phyloP scores from a whole-genome alignment of 768 basidiomycete genomes.

The Mycena haematopus region DNA sequence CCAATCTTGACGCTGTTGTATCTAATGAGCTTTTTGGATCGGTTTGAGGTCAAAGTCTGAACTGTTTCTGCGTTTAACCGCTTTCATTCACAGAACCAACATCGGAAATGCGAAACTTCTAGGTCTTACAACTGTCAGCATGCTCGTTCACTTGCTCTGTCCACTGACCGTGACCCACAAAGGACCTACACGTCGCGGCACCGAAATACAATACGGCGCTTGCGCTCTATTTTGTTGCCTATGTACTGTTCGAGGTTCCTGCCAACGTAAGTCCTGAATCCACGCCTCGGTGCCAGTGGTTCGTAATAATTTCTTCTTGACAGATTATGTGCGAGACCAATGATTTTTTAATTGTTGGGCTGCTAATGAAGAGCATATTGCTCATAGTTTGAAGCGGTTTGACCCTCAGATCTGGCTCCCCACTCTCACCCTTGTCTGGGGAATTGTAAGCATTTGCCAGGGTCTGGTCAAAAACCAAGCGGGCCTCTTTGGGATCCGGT shows the following conservation, averaged over 20 bases:
- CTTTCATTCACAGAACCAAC: constrained; percentile 40
- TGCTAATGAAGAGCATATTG: constrained; percentile 3
- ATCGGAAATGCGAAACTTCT: constrained; percentile 47
- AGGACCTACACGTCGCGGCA: constrained; percentile 59
- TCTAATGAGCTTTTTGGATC: constrained; percentile 52
- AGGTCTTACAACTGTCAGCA: constrained; percentile 53
- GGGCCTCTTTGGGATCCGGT: constrained; percentile 60
- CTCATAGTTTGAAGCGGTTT: constrained; percentile 58
- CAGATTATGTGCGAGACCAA: constrained; percentile 48
- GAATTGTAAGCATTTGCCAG: constrained; percentile 58
- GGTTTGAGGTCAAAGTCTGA: constrained; percentile 34
- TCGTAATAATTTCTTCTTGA: background rate
- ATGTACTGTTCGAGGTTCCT: constrained; percentile 66
- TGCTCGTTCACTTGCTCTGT: background rate
- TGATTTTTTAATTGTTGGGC: background rate
- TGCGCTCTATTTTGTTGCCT: constrained; percentile 66
- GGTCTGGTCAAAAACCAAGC: constrained; percentile 61
- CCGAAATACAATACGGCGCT: constrained; percentile 62
- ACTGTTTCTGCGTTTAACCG: background rate
- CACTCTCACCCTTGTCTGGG: constrained; percentile 64
- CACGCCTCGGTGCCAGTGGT: background rate
- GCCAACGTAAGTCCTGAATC: constrained; percentile 50
- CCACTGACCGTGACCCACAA: background rate
- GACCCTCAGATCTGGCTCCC: constrained; percentile 68
- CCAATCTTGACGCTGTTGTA: constrained; percentile 51